Base-by-base conservation (phyloP, 306 rosid species). In the Rosa chinensis region DNA sequence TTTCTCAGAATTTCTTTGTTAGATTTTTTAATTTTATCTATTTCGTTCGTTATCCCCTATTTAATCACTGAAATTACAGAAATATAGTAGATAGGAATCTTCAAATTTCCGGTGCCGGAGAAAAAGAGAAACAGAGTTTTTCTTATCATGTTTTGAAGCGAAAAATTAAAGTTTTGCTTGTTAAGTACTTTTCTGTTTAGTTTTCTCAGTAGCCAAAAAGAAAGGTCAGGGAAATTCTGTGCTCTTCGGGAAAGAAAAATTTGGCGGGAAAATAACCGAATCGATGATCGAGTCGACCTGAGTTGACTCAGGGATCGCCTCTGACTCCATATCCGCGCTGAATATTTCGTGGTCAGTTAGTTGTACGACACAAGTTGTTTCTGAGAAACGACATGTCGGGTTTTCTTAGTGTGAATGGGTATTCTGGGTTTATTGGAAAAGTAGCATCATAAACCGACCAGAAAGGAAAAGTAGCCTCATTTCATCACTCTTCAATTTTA, bases 41-140 rank as follows among this genome's bases (percentile, higher is more conserved):
- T 4, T 68, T 35, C 17, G 35, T 32, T 32, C 35, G 3, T 32
- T 32, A 32, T 32, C 35, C 35, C 35, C 35, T 32, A 32, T 32
- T 82, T 80, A 48, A 73, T 73, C 61, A 17, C 71, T 32, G 78
- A 77, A 75, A 66, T 55, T 79, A 25, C 39, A 50, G 50, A 21
- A 13, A 39, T 32, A 32, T 28, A 25, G 44, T 45, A 35, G 9
- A 70, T 28, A n/a, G 12, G 44, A 43, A 70, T 4, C 75, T 45
- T 32, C 35, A 13, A 70, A 59, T 4, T 56, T 47, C 69, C 43
- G 69, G 44, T 32, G 11, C 7, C 17, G 23, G 50, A n/a, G 45
- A 8, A 53, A 73, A 6, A 53, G n/a, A 42, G 66, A 12, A 53
- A 53, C 8, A 10, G 50, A 13, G 16, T 17, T 1, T 70, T 39